Evolutionary conservation across 306 rosid genomes (phyloP), one percentile per base, ranked within the genome.

Genomic region (Trifolium repens): DNA sequence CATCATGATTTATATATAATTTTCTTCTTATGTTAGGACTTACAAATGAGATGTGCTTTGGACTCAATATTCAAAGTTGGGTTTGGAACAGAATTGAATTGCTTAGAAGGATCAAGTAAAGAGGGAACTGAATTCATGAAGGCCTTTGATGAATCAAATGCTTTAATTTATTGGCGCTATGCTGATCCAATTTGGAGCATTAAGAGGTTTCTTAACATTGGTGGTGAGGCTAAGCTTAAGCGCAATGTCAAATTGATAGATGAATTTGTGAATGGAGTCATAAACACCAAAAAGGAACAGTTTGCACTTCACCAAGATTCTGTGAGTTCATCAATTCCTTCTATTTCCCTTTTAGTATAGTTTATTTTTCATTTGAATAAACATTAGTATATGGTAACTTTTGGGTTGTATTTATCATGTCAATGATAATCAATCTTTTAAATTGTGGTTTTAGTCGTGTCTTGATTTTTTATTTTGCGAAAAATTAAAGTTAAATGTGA

Each of bases 51-150:
- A 74, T 81, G 85, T 76, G 70, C 94, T 37, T 76, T 92, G 79
- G 94, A 92, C 49, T 88, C 97, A 22, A 92, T 90, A 75, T 87
- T 90, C 91, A 84, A 90, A 84, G 98, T 92, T 69, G 96, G 94
- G 57, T 92, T 92, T 75, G 98, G 98, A 67, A 83, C 87, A 15
- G 94, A 92, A 17, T 64, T 90, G 80, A 83, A 92, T 68, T 90
- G 92, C 85, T 69, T 88, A 61, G 96, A 87, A 68, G 88, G 86
- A 16, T 78, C 90, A 78, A 88, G 74, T 60, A 87, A 85, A 77
- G 85, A 84, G 26, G 91, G 88, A 44, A 71, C 1, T 44, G 88
- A 69, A 6, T 92, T 92, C 77, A 84, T 87, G 89, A 85, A 87
- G 55, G 96, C 92, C 42, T 90, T 90, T 58, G 96, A 92, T 74